Evolutionary conservation across 805 yeast species (phyloP).

Genomic region (Phaffomyces antillensis): DNA sequence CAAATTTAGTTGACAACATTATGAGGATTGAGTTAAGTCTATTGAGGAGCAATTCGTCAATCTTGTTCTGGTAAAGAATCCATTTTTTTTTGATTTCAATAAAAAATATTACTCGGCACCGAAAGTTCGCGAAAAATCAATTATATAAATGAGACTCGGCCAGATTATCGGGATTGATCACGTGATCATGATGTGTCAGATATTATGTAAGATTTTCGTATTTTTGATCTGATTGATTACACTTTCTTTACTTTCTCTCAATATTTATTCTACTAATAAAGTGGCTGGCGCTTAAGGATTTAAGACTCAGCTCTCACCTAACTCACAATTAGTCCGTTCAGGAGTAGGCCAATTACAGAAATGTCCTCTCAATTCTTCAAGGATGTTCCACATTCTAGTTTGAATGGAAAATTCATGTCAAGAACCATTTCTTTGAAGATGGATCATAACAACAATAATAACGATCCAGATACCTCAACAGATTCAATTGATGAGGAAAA

Average conservation of each 20-base stretch:
- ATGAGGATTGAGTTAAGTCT: slow-evolving; percentile 35
- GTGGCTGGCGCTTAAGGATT: no score
- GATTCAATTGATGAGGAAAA: slow-evolving; percentile 3
- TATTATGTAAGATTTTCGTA: no score
- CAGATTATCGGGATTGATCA: not conserved
- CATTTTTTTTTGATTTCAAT: not conserved
- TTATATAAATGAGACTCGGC: not conserved
- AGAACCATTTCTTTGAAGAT: slow-evolving; percentile 17
- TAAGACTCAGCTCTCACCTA: no score
- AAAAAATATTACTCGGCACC: slow-evolving; percentile 7
- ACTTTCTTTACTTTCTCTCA: not conserved
- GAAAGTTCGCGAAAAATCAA: not conserved
- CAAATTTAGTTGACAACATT: slow-evolving; percentile 90
- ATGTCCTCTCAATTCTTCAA: slow-evolving; percentile 23
- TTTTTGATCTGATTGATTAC: not conserved
- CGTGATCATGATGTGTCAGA: not conserved
- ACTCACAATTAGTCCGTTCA: no score
- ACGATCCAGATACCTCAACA: not conserved
- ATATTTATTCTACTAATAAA: not conserved
- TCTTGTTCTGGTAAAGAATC: not conserved
- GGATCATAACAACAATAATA: slow-evolving; percentile 1
- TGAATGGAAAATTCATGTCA: slow-evolving; percentile 18
- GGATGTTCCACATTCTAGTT: slow-evolving; percentile 14
- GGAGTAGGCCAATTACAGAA: no score
- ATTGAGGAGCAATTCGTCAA: not conserved